A percentile compares a stretch with the other conserved stretches of the same genome.
These are phyloP conservation scores for Moringa oleifera DNA, from an alignment of 345 rosid genomes.

Conservation along the genomic window DNA sequence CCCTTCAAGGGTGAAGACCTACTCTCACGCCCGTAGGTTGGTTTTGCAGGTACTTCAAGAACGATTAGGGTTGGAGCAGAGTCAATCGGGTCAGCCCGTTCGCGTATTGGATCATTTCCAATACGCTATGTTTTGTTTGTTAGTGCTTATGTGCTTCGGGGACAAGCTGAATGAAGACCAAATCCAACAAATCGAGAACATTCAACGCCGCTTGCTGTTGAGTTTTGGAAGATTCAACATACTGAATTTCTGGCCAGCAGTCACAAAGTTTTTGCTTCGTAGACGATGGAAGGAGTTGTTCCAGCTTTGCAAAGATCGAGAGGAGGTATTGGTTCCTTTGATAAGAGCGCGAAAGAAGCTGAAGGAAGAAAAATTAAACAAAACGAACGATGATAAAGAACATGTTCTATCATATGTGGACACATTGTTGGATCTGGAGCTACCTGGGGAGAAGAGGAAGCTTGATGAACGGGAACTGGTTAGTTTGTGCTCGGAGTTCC, in stretches of 20 bases:
- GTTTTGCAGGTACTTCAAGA: conserved; percentile 20
- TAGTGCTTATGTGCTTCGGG: conserved; percentile 30
- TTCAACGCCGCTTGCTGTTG: conserved; percentile 10
- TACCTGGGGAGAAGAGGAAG: conserved; percentile 29
- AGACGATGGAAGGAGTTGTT: conserved; percentile 21
- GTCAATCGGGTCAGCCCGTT: conserved; percentile 8
- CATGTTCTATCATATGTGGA: conserved; percentile 24
- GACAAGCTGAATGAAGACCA: conserved; percentile 26
- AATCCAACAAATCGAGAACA: conserved; percentile 15
- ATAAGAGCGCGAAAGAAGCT: conserved; percentile 28
- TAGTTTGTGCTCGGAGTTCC: conserved; percentile 25
- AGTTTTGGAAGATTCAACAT: neutral
- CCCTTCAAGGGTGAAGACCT: conserved; percentile 18
- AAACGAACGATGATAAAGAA: neutral
- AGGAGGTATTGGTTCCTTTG: conserved; percentile 20
- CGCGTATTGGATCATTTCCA: conserved; percentile 17
- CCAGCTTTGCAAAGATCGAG: conserved; percentile 3
- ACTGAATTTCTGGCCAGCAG: conserved; percentile 23
- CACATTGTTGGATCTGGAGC: conserved; percentile 28
- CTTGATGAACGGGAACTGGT: conserved; percentile 18
- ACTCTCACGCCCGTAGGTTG: conserved; percentile 24
- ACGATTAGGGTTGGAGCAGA: neutral
- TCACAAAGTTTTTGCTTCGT: conserved; percentile 20
- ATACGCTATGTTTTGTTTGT: conserved; percentile 21
- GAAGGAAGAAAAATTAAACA: conserved; percentile 7